Evolutionary conservation across 768 basidiomycete species (phyloP).

Genomic region (Leccinum broughii): DNA sequence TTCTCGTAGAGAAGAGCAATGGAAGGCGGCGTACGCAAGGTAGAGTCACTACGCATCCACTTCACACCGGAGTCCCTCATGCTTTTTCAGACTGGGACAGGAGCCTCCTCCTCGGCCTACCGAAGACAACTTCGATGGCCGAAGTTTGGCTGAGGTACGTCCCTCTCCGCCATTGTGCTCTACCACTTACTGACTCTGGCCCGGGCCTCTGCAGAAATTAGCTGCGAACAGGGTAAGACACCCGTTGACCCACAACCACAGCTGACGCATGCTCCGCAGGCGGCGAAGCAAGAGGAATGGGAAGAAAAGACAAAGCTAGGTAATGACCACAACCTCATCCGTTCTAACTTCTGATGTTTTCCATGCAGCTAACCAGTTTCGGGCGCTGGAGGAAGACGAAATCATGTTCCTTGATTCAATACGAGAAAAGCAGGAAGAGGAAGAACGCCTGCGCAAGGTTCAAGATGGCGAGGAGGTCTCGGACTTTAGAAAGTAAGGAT

Average conservation of each 20-base stretch:
- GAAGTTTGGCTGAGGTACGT: slow-evolving; percentile 86
- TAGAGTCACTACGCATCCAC: slow-evolving; percentile 22
- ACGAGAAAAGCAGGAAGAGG: slow-evolving; percentile 70
- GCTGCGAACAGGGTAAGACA: slow-evolving; percentile 78
- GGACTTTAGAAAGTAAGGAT: slow-evolving; percentile 71
- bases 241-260: slow-evolving; percentile 3
- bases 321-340: slow-evolving; percentile 15
- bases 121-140: slow-evolving; percentile 79
- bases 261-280: slow-evolving; percentile 40
- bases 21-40: slow-evolving; percentile 90
- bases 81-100: slow-evolving; percentile 64
- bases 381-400: slow-evolving; percentile 87
- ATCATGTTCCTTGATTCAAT: slow-evolving; percentile 86
- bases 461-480: slow-evolving; percentile 79
- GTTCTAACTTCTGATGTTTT: slow-evolving; percentile 10
- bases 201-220: slow-evolving; percentile 59
- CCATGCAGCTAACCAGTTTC: slow-evolving; percentile 77
- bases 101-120: slow-evolving; percentile 76
- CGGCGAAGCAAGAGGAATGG: slow-evolving; percentile 92
- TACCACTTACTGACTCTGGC: slow-evolving; percentile 12
- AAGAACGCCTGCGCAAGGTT: slow-evolving; percentile 73
- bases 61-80: slow-evolving; percentile 4
- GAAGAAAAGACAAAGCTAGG: slow-evolving; percentile 84
- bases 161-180: slow-evolving; percentile 6
- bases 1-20: slow-evolving; percentile 74